A percentile compares a stretch with the other conserved stretches of the same genome.
Conservation (phyloP, 352 stramenopile species). For the Pythium catenulatum region DNA sequence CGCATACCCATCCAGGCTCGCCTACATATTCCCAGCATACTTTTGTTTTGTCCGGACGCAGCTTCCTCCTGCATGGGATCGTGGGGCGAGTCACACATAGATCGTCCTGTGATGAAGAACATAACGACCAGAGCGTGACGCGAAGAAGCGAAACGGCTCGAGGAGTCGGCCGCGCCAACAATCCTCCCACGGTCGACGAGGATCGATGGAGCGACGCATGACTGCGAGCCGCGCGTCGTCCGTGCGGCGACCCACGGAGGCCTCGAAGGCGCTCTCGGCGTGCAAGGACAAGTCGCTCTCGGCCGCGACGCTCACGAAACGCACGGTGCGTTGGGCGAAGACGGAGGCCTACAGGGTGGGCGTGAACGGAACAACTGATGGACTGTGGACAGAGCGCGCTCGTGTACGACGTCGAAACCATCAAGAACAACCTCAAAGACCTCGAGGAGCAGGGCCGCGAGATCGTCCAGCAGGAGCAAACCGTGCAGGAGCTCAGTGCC, state of each 20-base stretch:
- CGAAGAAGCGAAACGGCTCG: not conserved
- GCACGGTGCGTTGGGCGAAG: slow-evolving; percentile 61
- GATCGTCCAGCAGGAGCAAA: slow-evolving; percentile 73
- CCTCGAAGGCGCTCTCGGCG: slow-evolving; percentile 70
- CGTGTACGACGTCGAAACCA: slow-evolving; percentile 72
- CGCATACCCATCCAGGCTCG: not conserved
- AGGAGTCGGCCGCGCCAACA: not conserved
- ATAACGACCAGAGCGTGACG: too few relatives aligned
- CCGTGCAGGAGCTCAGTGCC: slow-evolving; percentile 65
- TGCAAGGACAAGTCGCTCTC: slow-evolving; percentile 78
- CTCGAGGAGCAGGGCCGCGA: slow-evolving; percentile 70
- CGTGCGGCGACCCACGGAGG: slow-evolving; percentile 68
- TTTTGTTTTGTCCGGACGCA: too few relatives aligned
- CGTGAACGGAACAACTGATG: not conserved
- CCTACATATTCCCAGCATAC: not conserved
- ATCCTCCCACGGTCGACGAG: not conserved
- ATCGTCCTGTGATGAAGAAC: too few relatives aligned
- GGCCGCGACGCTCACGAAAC: slow-evolving; percentile 77
- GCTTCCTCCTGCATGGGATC: too few relatives aligned
- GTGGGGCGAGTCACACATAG: too few relatives aligned
- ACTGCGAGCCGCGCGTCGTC: slow-evolving; percentile 13
- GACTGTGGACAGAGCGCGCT: slow-evolving; percentile 70
- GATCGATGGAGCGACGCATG: slow-evolving; percentile 28
- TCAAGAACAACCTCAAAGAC: slow-evolving; percentile 73
- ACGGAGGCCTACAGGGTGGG: not conserved